Evolutionary conservation across 2,329 filamentous ascomycete species (phyloP).

Genomic region (Diaporthe eres): DNA sequence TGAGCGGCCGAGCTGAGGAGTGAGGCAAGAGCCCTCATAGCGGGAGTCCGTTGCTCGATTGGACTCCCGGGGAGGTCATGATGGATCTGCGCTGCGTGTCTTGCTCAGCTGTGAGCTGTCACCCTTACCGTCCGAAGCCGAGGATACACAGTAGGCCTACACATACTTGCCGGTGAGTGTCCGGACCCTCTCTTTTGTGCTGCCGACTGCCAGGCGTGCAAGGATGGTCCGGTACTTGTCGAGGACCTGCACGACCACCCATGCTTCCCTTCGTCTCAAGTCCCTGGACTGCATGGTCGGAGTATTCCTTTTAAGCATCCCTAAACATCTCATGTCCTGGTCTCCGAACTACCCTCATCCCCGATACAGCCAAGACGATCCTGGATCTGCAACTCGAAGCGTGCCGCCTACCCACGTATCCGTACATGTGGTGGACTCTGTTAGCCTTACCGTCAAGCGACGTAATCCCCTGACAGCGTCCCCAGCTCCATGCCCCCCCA

Average conservation of each 20-base stretch:
- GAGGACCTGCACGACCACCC: constrained; percentile 1
- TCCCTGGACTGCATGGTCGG: constrained; percentile 27
- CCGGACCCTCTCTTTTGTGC: constrained; percentile 13
- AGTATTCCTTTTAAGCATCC: constrained; percentile 28
- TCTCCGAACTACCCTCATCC: constrained; percentile 27
- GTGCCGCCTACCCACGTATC: constrained; percentile 6
- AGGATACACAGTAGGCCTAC: background rate
- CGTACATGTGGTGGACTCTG: background rate
- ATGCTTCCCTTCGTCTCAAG: constrained; percentile 27
- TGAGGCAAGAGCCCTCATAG: background rate
- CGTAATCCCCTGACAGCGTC: constrained; percentile 20
- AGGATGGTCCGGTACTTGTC: constrained; percentile 11
- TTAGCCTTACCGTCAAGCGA: constrained; percentile 21
- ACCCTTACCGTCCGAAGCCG: constrained; percentile 18
- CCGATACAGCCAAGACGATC: constrained; percentile 20
- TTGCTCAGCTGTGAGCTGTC: background rate
- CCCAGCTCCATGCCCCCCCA: background rate
- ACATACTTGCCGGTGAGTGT: constrained; percentile 3
- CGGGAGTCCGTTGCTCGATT: constrained; percentile 15
- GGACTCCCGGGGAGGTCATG: background rate
- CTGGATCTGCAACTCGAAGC: constrained; percentile 26
- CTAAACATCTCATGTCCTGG: constrained; percentile 25
- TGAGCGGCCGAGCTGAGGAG: background rate
- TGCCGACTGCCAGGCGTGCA: background rate
- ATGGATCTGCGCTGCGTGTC: constrained; percentile 3